Percentiles rank a stretch among this genome's conserved stretches.
Conservation (phyloP, 345 rosid species). For the Populus euphratica region DNA sequence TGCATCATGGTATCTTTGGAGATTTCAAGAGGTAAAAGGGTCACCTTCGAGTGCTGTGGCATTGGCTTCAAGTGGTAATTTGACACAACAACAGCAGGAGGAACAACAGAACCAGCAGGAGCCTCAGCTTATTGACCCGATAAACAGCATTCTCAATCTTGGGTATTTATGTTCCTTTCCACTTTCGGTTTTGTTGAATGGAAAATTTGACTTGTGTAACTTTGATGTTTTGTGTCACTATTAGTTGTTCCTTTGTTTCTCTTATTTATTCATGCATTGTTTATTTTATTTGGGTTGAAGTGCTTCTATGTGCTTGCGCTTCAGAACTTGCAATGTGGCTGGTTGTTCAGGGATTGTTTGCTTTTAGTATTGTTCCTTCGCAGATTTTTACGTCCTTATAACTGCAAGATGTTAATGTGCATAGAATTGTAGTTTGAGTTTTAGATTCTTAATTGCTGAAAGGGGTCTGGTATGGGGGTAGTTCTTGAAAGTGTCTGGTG, state of each 20-base stretch:
- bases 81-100: conserved; percentile 55
- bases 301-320: neutral
- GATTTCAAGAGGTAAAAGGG: conserved; percentile 72
- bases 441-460: neutral
- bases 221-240: neutral
- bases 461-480: neutral
- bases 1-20: conserved; percentile 89
- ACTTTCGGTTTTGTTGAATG: conserved; percentile 2
- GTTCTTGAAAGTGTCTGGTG: neutral
- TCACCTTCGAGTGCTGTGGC: conserved; percentile 61
- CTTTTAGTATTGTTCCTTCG: neutral
- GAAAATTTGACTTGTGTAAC: neutral
- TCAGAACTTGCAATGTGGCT: neutral
- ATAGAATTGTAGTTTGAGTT: neutral
- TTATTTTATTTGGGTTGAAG: neutral
- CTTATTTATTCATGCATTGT: neutral
- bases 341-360: neutral
- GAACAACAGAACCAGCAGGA: conserved; percentile 52
- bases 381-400: neutral
- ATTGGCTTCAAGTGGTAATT: conserved; percentile 43
- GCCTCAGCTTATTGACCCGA: conserved; percentile 73
- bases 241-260: neutral
- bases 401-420: neutral
- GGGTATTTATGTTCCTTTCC: conserved; percentile 51
- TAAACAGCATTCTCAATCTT: conserved; percentile 79